Conservation (phyloP, 345 rosid species). For the Geranium rotundifolium region DNA sequence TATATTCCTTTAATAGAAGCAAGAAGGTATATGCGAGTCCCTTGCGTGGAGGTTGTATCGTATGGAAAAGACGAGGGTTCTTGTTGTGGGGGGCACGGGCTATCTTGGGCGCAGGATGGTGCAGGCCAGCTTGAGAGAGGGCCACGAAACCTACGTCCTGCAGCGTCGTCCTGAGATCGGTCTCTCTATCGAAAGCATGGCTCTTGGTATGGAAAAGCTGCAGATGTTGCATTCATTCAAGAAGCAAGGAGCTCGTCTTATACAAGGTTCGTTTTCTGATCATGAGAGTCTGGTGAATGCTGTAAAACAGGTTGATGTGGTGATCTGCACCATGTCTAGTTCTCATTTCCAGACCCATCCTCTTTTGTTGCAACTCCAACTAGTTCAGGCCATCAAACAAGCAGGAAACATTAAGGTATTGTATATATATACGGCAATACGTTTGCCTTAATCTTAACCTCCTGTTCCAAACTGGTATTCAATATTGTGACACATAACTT, state of each 20-base stretch:
- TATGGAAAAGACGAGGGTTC: neutral
- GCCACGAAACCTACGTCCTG: neutral
- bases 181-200: neutral
- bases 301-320: slow-evolving; percentile 1
- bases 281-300: neutral
- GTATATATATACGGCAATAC: too few relatives aligned
- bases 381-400: neutral
- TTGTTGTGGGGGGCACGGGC: neutral
- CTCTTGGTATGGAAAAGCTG: neutral
- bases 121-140: neutral
- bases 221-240: neutral
- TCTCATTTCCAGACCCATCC: neutral
- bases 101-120: neutral
- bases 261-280: neutral
- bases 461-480: too few relatives aligned
- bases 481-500: too few relatives aligned
- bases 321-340: neutral
- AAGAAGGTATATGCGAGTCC: too few relatives aligned
- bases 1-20: too few relatives aligned
- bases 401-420: slow-evolving; percentile 2
- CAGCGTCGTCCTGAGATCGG: neutral
- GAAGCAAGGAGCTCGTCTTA: slow-evolving; percentile 1
- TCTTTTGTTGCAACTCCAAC: neutral
- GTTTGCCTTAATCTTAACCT: too few relatives aligned
- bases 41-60: too few relatives aligned